A percentile compares a stretch with the other conserved stretches of the same genome.
These are phyloP conservation scores for Malassezia caprae DNA, from an alignment of 1,284 basidiomycete species.

Conservation along the genomic window DNA sequence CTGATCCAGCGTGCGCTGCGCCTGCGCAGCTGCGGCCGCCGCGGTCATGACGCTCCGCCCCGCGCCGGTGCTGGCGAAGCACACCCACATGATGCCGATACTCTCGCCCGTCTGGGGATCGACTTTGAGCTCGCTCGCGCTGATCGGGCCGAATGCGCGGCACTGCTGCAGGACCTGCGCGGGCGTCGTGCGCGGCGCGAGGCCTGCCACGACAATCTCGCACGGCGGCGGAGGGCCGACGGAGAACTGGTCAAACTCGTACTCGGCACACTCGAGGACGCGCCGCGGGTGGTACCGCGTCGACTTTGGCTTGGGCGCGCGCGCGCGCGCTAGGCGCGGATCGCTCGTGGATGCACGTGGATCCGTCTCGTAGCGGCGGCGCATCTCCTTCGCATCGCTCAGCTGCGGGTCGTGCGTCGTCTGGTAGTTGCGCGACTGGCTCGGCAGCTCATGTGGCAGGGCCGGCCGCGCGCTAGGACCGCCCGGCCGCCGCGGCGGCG, in stretches of 20 bases:
- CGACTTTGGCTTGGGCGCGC: background rate
- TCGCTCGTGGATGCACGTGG: slow-evolving; percentile 1
- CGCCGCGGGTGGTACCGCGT: slow-evolving; percentile 1
- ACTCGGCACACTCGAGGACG: slow-evolving; percentile 10
- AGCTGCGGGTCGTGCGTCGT: slow-evolving; percentile 11
- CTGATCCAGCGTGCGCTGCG: slow-evolving; percentile 19
- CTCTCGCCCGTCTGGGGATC: slow-evolving; percentile 69
- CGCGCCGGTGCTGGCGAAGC: slow-evolving; percentile 51
- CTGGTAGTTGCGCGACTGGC: slow-evolving; percentile 6
- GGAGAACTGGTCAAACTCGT: slow-evolving; percentile 67
- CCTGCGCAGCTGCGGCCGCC: slow-evolving; percentile 21
- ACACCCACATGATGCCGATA: slow-evolving; percentile 71
- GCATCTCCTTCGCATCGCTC: slow-evolving; percentile 2
- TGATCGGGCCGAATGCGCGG: slow-evolving; percentile 59
- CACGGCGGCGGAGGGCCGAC: slow-evolving; percentile 57
- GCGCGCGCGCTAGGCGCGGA: slow-evolving; percentile 1
- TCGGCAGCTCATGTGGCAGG: background rate
- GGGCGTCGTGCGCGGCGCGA: slow-evolving; percentile 64
- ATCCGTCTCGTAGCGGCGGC: slow-evolving; percentile 6
- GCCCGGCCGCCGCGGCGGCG: background rate
- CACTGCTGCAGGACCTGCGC: slow-evolving; percentile 63
- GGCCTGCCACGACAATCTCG: slow-evolving; percentile 62
- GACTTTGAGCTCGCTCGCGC: slow-evolving; percentile 67
- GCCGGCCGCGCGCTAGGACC: too few relatives aligned
- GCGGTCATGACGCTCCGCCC: slow-evolving; percentile 8